A percentile compares a stretch with the other conserved stretches of the same genome.
Evolutionary conservation across 2,329 filamentous ascomycete species (phyloP).

Genomic region (Colletotrichum cordylinicola): DNA sequence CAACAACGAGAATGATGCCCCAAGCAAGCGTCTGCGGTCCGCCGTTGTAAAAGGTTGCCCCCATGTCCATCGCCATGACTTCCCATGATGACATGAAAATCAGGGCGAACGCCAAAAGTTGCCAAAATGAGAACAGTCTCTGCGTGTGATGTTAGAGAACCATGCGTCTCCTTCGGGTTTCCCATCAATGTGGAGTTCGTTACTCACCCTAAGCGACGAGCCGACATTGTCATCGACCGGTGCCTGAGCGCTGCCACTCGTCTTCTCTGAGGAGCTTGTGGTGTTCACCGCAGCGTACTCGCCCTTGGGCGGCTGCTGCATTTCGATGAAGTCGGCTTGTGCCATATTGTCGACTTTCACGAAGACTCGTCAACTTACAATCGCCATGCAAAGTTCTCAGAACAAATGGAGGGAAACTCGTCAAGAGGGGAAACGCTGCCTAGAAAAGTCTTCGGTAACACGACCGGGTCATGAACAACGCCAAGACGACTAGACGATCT

Average conservation of each 20-base stretch:
- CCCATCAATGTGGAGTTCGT: not conserved
- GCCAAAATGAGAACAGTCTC: conserved; percentile 18
- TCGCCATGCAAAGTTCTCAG: accelerated
- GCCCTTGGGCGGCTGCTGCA: not conserved
- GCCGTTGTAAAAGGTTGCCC: conserved; percentile 14
- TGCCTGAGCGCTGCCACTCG: not conserved
- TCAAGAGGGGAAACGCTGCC: not conserved
- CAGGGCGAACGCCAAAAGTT: conserved; percentile 9
- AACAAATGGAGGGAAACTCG: not conserved
- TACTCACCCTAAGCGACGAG: not conserved
- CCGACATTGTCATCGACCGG: not conserved
- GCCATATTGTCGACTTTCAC: not conserved
- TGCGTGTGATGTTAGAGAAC: not conserved
- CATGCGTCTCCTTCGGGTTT: too few relatives aligned
- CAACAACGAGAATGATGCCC: conserved; percentile 14
- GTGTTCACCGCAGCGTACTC: conserved; percentile 11
- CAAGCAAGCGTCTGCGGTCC: conserved; percentile 17
- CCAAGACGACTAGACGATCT: conserved; percentile 9
- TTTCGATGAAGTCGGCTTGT: not conserved
- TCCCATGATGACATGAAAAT: conserved; percentile 22
- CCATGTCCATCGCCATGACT: conserved; percentile 22
- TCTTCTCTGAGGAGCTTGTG: conserved; percentile 6
- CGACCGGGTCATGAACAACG: not conserved
- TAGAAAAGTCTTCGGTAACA: not conserved
- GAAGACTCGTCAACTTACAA: too few relatives aligned